Base-by-base conservation (phyloP, 2,329 filamentous ascomycete genomes). In the Nemania sp. region DNA sequence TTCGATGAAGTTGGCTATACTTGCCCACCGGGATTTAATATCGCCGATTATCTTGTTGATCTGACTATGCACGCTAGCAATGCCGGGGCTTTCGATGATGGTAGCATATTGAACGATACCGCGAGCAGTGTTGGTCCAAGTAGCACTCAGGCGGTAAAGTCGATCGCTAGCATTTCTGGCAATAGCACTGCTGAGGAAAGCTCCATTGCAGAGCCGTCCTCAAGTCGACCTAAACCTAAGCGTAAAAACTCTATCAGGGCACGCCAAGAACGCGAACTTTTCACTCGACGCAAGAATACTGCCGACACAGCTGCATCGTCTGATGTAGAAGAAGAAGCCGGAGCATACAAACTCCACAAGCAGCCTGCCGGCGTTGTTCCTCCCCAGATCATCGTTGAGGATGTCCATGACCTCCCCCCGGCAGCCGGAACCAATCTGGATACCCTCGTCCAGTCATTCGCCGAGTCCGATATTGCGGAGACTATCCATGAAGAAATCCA, bases 11-110 rank as follows among this genome's bases (percentile, higher is more conserved):
- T 97, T 69, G 97, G 96, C 51, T 99, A 98, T 79, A 85, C 92
- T 56, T 99, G 97, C 77, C 96, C 96, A 11, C 92, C 94, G 26
- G 97, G 97, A 1, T 99, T 98, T 87, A 99, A 99, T 76, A 98
- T 99, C 80, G 96, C 96, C 3, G 96, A 99, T 79, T 99, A 98
- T 77, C 88, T 99, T 5, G 94, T 99, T 32, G 96, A 99, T 78
- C 86, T 99, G 47, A 98, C 96, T 0, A 98, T 99, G 95, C 96
- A 99, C 78, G 94, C 94, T 26, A 89, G 92, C 66, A 85, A 86
- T 52, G 87, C 84, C 22, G 82, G 86, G 6, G 82, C 88, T 2
- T 86, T 89, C 64, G 87, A 90, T 38, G 88, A 90, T 63, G 87
- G 87, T 18, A 82, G 79, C 15, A 79, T 82, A 10, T 67, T 85